A percentile compares a stretch with the other conserved stretches of the same genome.
These are phyloP conservation scores for Metahyphopichia silvanorum DNA, from an alignment of 805 yeast species.

Conservation along the genomic window DNA sequence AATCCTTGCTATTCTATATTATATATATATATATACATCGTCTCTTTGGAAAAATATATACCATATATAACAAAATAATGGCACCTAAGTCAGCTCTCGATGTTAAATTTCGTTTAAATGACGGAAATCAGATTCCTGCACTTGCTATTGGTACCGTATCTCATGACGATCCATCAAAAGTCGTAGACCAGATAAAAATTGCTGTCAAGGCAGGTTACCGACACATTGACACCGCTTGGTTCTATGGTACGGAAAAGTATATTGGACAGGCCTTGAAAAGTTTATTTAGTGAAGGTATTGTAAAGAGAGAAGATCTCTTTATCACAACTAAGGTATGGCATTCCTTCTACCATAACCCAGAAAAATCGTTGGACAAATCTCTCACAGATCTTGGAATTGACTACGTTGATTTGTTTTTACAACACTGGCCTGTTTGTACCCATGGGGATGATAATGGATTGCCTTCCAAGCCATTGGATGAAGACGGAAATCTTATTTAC, in stretches of 20 bases:
- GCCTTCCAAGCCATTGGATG: conserved; percentile 35
- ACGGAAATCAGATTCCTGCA: conserved; percentile 61
- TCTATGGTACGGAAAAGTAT: conserved; percentile 41
- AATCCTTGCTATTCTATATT: no score
- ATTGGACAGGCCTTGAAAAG: conserved; percentile 47
- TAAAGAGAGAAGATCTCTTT: conserved; percentile 45
- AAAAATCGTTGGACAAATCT: conserved; percentile 38
- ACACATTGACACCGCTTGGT: conserved; percentile 53
- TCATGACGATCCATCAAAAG: conserved; percentile 25
- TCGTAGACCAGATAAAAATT: conserved; percentile 30
- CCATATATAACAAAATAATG: neutral
- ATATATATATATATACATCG: no score
- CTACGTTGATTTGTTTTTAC: conserved; percentile 44
- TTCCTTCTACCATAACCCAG: conserved; percentile 37
- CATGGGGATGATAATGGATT: conserved; percentile 37
- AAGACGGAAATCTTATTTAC: conserved; percentile 28
- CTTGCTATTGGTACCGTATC: conserved; percentile 59
- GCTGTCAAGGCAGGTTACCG: conserved; percentile 45
- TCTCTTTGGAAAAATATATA: no score
- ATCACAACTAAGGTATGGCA: conserved; percentile 45
- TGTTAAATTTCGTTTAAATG: conserved; percentile 45
- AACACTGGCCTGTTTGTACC: conserved; percentile 50
- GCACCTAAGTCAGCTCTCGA: conserved; percentile 26
- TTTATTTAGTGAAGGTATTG: conserved; percentile 44
- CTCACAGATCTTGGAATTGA: conserved; percentile 39